Base-by-base conservation (phyloP, 129 eudicot species). In the Flaveria linearis region DNA sequence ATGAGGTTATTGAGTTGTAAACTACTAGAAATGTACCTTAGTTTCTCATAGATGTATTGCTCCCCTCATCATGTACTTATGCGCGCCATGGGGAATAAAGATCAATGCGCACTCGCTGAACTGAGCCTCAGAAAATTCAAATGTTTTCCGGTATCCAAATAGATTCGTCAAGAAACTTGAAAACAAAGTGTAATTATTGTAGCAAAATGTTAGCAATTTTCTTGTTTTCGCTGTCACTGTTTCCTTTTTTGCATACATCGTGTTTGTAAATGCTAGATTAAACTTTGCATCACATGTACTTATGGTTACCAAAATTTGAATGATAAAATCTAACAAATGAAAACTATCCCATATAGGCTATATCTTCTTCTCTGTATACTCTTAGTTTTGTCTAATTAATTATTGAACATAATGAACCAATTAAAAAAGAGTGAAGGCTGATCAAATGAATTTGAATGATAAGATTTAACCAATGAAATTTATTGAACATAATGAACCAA, bases 1-100 rank as follows among this genome's bases (percentile, higher is more conserved):
- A 89, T 33, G 97, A 92, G 78, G 69, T 86, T 60, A 76, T 79
- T 30, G 87, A 87, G 84, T 69, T 86, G 83, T 83, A 88, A 83
- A 69, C 66, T 26, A 67, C 71, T 50, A 9, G 23, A 17, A 57
- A 43, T 63, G 36, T 73, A 15, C 45, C 70, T 43, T 79, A 72
- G 77, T 22, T 72, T 79, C 69, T 68, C 55, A 53, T 67, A 36
- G 74, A 67, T 68, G 46, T 53, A 66, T 67, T 6, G 2, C 64
- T 7, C 73, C 73, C 64, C 73, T 76, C 68, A 53, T 76, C 55
- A 51, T 36, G 55, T 77, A 68, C 47, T 4, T 76, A 50, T 25
- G 4, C 41, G 41, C 41, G 39, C 42, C 66, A 52, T 17, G 73
- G 52, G 64, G 25, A 51, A 45, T 45, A 11, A 15, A 63, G 66